phyloP scores from a whole-genome alignment of 371 early-diverging fungal species.

The Haplosporangium sp. region DNA sequence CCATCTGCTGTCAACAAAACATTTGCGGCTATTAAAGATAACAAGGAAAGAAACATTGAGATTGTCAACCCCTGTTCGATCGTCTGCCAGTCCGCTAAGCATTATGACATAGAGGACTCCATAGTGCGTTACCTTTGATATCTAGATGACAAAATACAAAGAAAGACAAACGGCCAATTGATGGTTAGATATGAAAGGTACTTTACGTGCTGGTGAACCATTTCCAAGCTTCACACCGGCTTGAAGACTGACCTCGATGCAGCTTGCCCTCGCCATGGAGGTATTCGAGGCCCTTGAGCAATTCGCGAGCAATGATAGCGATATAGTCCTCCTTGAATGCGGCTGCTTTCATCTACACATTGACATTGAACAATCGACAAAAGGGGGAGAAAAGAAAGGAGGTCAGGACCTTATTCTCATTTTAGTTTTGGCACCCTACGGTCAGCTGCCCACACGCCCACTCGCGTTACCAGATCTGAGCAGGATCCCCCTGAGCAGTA shows the following conservation, averaged over 20 bases:
- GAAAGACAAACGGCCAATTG: too few species aligned
- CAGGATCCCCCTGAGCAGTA: conserved; percentile 93
- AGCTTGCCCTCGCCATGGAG: conserved; percentile 94
- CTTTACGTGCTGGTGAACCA: neutral
- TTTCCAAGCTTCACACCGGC: neutral
- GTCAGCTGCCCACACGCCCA: neutral
- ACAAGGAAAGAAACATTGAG: neutral
- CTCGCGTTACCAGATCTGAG: conserved; percentile 76
- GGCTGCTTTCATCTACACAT: conserved; percentile 80
- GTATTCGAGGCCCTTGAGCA: conserved; percentile 93
- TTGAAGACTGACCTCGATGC: conserved; percentile 78
- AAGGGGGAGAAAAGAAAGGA: neutral
- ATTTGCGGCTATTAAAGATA: conserved; percentile 77
- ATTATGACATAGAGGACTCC: too few species aligned
- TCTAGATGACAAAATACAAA: conserved; percentile 11
- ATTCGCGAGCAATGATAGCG: conserved; percentile 92
- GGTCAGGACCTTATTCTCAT: too few species aligned
- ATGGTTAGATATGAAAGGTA: too few species aligned
- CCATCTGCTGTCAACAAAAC: conserved; percentile 81
- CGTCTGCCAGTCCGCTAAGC: neutral
- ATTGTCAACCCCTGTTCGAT: neutral
- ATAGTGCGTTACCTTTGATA: conserved; percentile 33
- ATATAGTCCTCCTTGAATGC: conserved; percentile 88
- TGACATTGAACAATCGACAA: neutral
- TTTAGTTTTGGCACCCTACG: too few species aligned